Percentiles rank a stretch among this genome's conserved stretches.
Conservation (phyloP, 78 protist species). For the Dictyostelium intermedium region DNA sequence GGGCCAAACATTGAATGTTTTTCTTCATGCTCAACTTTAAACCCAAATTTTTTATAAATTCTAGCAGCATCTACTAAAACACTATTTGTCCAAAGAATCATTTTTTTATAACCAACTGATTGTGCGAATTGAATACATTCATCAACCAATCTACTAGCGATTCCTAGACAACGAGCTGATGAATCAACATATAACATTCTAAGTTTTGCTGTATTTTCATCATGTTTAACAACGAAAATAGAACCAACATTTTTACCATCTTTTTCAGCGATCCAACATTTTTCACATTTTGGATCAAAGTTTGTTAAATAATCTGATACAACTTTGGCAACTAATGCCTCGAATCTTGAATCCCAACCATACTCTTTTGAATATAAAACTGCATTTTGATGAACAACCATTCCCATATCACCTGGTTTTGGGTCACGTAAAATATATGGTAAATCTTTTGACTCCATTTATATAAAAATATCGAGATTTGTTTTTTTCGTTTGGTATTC, state of each 20-base stretch:
- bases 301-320: background rate
- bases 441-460: background rate
- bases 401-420: background rate
- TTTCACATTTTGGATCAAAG: background rate
- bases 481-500: too few species aligned
- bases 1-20: background rate
- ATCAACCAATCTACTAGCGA: background rate
- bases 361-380: background rate
- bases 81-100: constrained; percentile 10
- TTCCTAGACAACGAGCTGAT: background rate
- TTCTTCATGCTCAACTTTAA: background rate
- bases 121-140: background rate
- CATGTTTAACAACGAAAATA: background rate
- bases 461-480: too few species aligned
- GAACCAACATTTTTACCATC: constrained; percentile 12
- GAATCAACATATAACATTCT: constrained; percentile 14
- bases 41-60: background rate
- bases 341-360: background rate
- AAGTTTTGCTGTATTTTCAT: background rate
- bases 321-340: background rate
- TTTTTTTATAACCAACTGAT: background rate
- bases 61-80: background rate
- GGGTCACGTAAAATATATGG: background rate
- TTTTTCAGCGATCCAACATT: constrained; percentile 12
- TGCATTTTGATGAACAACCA: background rate